These are phyloP conservation scores for Pisolithus tinctorius DNA, from an alignment of 768 basidiomycete species.

Conservation along the genomic window DNA sequence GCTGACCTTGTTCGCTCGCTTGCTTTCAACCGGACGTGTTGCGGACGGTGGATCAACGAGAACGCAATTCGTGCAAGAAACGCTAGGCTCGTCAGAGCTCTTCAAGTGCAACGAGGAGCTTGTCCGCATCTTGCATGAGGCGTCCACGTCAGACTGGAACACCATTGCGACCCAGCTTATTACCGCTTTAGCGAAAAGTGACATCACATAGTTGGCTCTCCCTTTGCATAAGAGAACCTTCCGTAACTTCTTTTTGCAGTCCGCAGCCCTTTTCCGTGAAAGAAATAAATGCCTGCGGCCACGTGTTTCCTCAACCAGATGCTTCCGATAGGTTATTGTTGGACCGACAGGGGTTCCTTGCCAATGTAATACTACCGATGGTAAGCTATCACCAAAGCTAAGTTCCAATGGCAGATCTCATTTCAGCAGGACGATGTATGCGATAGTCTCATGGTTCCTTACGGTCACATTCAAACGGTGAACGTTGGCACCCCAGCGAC, in stretches of 20 bases:
- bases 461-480: conserved; percentile 25
- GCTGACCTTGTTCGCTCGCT: conserved; percentile 48
- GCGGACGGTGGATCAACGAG: conserved; percentile 32
- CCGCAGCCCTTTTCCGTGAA: conserved; percentile 52
- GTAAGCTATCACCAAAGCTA: conserved; percentile 3
- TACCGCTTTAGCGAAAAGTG: conserved; percentile 38
- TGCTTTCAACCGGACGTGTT: conserved; percentile 37
- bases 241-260: conserved; percentile 24
- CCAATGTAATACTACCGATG: conserved; percentile 34
- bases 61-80: conserved; percentile 42
- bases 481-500: conserved; percentile 20
- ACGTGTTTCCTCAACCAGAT: conserved; percentile 28
- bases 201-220: conserved; percentile 42
- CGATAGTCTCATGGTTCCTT: conserved; percentile 46
- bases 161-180: conserved; percentile 41
- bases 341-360: conserved; percentile 45
- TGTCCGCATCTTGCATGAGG: conserved; percentile 34
- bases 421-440: conserved; percentile 37
- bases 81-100: conserved; percentile 36
- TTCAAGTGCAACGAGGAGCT: conserved; percentile 35
- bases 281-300: conserved; percentile 33
- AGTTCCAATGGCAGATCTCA: background rate
- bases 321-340: conserved; percentile 42
- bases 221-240: conserved; percentile 1
- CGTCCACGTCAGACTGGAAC: conserved; percentile 46